phyloP scores from a whole-genome alignment of 306 rosid genomes.

The Cucumis melo region DNA sequence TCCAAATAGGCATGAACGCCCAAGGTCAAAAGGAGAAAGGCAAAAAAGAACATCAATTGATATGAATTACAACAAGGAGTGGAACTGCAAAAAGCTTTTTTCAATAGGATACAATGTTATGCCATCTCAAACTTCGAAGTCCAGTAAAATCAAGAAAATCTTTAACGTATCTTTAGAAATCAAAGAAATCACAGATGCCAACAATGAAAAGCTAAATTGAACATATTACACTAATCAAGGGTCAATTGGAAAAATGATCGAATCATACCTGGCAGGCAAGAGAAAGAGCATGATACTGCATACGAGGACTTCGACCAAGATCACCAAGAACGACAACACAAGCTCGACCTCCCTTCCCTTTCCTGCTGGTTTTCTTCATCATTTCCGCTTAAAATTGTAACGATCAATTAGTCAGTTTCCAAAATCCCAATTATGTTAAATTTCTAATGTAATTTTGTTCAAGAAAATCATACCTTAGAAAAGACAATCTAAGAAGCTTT shows the following conservation, averaged over 20 bases:
- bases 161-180: neutral
- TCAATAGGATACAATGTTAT: neutral
- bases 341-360: constrained; percentile 58
- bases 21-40: neutral
- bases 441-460: neutral
- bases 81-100: neutral
- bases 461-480: neutral
- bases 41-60: neutral
- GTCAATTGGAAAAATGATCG: neutral
- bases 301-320: constrained; percentile 95
- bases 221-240: neutral
- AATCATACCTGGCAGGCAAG: constrained; percentile 62
- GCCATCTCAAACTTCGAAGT: neutral
- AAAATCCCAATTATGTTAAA: neutral
- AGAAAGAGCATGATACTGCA: constrained; percentile 95
- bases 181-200: neutral
- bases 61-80: neutral
- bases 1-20: neutral
- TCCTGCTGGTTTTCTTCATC: constrained; percentile 10
- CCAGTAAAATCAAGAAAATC: neutral
- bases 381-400: neutral
- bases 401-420: neutral
- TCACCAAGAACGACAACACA: constrained; percentile 90
- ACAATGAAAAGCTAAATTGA: neutral
- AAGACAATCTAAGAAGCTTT: neutral